Percentiles rank a stretch among this genome's conserved stretches.
Evolutionary conservation across 768 basidiomycete species (phyloP).

Genomic region (Hemileccinum rubropunctum): DNA sequence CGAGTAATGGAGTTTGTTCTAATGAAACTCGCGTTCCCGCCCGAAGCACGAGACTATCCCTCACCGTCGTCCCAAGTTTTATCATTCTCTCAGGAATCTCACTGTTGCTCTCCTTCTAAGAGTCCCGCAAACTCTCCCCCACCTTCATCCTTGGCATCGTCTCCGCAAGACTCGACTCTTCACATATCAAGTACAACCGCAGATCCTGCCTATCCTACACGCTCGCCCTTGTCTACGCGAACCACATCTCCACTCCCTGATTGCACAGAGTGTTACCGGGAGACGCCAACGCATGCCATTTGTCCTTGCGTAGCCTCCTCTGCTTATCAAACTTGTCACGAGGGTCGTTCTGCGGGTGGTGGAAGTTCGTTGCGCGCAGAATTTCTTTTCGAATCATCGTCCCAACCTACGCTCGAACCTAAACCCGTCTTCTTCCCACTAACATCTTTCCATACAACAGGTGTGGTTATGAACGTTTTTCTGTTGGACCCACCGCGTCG

Average conservation of each 20-base stretch:
- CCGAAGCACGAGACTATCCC: slow-evolving; percentile 38
- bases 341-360: neutral
- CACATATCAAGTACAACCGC: slow-evolving; percentile 1
- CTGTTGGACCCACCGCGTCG: slow-evolving; percentile 62
- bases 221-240: slow-evolving; percentile 23
- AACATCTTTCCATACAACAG: slow-evolving; percentile 61
- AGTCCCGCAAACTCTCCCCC: slow-evolving; percentile 29
- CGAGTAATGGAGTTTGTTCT: slow-evolving; percentile 69
- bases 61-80: slow-evolving; percentile 17
- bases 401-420: slow-evolving; percentile 9
- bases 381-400: slow-evolving; percentile 10
- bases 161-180: slow-evolving; percentile 24
- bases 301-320: slow-evolving; percentile 4
- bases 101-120: slow-evolving; percentile 20
- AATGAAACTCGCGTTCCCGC: slow-evolving; percentile 63
- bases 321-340: slow-evolving; percentile 6
- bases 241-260: slow-evolving; percentile 22
- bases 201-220: slow-evolving; percentile 10
- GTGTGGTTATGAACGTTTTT: slow-evolving; percentile 77
- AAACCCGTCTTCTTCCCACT: slow-evolving; percentile 55
- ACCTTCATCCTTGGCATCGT: slow-evolving; percentile 26
- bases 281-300: slow-evolving; percentile 8
- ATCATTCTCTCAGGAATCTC: slow-evolving; percentile 13
- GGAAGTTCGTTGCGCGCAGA: slow-evolving; percentile 9
- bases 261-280: slow-evolving; percentile 14